Conservation (phyloP, 148 eudicot genomes). For the Chenopodium suecicum region DNA sequence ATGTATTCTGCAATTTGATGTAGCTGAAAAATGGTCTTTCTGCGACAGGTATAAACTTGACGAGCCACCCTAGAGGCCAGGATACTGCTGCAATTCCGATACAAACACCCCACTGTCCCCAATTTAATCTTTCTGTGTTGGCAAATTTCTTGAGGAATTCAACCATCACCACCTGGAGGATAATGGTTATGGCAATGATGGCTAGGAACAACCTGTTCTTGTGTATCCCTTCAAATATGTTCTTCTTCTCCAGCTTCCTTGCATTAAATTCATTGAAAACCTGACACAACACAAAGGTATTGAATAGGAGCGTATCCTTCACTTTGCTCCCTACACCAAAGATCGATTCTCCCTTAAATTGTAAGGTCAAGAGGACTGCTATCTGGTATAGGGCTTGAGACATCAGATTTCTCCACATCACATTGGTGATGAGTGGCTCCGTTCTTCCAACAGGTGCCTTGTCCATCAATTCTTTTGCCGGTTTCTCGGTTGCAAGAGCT, state of each 20-base stretch:
- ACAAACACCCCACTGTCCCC: slow-evolving; percentile 37
- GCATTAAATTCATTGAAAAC: slow-evolving; percentile 38
- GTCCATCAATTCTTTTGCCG: slow-evolving; percentile 34
- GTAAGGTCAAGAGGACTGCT: slow-evolving; percentile 26
- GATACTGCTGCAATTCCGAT: slow-evolving; percentile 27
- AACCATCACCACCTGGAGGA: slow-evolving; percentile 38
- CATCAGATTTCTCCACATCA: slow-evolving; percentile 39
- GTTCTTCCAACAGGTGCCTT: slow-evolving; percentile 30
- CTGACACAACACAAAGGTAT: slow-evolving; percentile 36
- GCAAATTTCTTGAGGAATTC: slow-evolving; percentile 38
- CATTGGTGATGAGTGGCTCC: slow-evolving; percentile 33
- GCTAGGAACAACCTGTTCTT: slow-evolving; percentile 32
- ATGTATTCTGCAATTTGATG: slow-evolving; percentile 21
- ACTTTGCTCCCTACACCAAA: slow-evolving; percentile 25
- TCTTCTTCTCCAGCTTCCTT: slow-evolving; percentile 36
- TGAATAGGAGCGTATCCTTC: slow-evolving; percentile 33
- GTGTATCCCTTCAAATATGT: slow-evolving; percentile 31
- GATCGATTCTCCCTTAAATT: slow-evolving; percentile 28
- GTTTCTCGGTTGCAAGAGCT: slow-evolving; percentile 41
- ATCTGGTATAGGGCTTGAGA: slow-evolving; percentile 34
- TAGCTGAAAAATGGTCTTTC: slow-evolving; percentile 32
- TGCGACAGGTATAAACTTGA: slow-evolving; percentile 33
- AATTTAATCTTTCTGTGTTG: slow-evolving; percentile 32
- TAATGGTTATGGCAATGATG: slow-evolving; percentile 26
- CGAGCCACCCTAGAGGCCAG: slow-evolving; percentile 34